Base-by-base conservation (phyloP, 2,329 filamentous ascomycete species). In the Cercospora zeae-maydis region DNA sequence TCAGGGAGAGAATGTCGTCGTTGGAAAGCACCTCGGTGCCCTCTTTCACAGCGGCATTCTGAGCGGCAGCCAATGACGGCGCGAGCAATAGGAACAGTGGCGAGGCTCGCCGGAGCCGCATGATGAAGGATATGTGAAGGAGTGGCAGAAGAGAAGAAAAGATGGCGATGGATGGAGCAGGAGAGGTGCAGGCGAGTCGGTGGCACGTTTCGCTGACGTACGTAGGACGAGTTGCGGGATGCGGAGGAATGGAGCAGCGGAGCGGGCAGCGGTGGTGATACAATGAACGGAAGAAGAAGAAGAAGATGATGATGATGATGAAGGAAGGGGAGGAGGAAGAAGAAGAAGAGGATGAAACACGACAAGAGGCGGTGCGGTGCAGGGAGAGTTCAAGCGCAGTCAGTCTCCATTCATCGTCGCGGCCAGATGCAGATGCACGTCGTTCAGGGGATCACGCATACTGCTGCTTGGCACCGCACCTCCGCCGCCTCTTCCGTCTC, bases 1-100 rank as follows among this genome's bases (percentile, higher is more conserved):
- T 70, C 31, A 71, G 61, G 4, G 67, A 63, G 33, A 71, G 63
- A 31, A 71, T 70, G 31, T 71, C 67, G 33, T 70, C 70, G 39
- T 71, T 71, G 61, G 60, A 65, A 4, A 71, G 66, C 2, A 66
- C 58, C 21, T 67, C 65, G 19, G 59, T 57, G 34, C 61, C 61
- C 7, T 67, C 65, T 56, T 39, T 53, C n/a, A 55, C 42, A 19
- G n/a, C 21, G 37, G 45, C 36, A 14, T 61, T 58, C 27, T 67
- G 66, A 45, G 83, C 84, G 64, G 88, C 75, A 36, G 81, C 82
- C 31, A 85, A 83, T 37, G 88, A 76, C 1, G 88, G 80, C 13
- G 71, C 66, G 37, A 90, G 81, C 34, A 90, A 78, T 55, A 90
- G 75, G 24, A 89, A 75, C 31, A 84, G 80, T 61, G 82, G 82